These are phyloP conservation scores for Irpex sp. DNA, from an alignment of 1,284 basidiomycete species.

Conservation along the genomic window DNA sequence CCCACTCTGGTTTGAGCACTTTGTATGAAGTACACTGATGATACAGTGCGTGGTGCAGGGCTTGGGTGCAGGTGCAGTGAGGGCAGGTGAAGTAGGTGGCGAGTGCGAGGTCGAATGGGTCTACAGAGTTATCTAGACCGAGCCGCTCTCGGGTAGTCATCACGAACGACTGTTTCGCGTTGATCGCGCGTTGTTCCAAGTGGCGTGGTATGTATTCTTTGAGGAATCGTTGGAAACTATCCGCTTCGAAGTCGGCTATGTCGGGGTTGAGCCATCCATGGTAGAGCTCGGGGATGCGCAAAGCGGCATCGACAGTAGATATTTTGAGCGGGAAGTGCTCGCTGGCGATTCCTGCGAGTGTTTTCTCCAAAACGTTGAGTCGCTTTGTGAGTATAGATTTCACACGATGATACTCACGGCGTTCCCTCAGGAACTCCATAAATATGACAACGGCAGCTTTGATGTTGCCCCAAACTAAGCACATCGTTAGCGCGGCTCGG, in stretches of 20 bases:
- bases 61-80: neutral
- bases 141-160: neutral
- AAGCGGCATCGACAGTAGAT: neutral
- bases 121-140: neutral
- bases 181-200: neutral
- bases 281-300: neutral
- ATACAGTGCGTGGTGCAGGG: neutral
- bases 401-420: neutral
- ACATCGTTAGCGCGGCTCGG: neutral
- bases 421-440: neutral
- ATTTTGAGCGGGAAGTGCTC: neutral
- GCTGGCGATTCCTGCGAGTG: neutral
- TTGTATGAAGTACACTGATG: neutral
- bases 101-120: neutral
- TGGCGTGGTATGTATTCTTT: neutral
- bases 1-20: neutral
- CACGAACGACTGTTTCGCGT: neutral
- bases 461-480: conserved; percentile 4
- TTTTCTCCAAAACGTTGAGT: neutral
- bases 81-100: neutral
- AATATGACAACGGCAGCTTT: neutral
- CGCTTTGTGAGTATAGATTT: neutral
- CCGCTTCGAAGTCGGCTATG: neutral
- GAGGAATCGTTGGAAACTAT: neutral
- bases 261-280: neutral